Evolutionary conservation across 345 rosid genomes (phyloP), one percentile per base, ranked within the genome.

Genomic region (Noccaea bulbosa): DNA sequence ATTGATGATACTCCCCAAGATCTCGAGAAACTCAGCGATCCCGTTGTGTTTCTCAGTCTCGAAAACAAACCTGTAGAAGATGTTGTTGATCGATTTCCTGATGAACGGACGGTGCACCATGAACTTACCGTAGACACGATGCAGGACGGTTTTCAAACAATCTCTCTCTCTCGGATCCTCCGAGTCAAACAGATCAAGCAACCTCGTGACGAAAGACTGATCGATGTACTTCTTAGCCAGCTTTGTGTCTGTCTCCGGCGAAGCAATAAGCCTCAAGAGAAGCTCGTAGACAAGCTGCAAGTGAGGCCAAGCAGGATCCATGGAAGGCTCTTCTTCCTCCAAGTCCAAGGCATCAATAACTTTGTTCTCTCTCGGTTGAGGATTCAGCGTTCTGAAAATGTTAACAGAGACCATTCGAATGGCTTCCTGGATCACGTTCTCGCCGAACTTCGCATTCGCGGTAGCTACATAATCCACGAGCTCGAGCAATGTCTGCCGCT

Each of bases 161-260:
- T 90, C 98, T 77, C 96, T 86, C 65, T 92, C 98, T 78, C 96
- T 83, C n/a, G 89, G 96, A 84, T 92, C 98, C 82, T 92, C 98
- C 1, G 96, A 92, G 67, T 92, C 98, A 70, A 92, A 90, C 50
- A 92, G 77, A 75, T 87, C 95, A 9, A 92, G 83, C 71, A 88
- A 64, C 74, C 83, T 81, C 33, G 81, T 38, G 71, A 92, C 74
- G 56, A 90, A 92, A 3, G 83, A 68, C 37, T 92, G 98, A 80
- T 85, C 89, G 4, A 89, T 63, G 73, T 75, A 87, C 66, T 81
- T 82, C 82, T 89, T 92, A 16, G 92, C 88, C 68, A 83, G 54
- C 76, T 89, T 92, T 9, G 92, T 90, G 66, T 89, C 96, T 0
- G 89, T 82, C 78, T 92, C 98, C 0, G 93, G 74, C 6, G 94